Conservation (phyloP, 192 early-diverging fungal genomes). For the Oehlia diaphana region DNA sequence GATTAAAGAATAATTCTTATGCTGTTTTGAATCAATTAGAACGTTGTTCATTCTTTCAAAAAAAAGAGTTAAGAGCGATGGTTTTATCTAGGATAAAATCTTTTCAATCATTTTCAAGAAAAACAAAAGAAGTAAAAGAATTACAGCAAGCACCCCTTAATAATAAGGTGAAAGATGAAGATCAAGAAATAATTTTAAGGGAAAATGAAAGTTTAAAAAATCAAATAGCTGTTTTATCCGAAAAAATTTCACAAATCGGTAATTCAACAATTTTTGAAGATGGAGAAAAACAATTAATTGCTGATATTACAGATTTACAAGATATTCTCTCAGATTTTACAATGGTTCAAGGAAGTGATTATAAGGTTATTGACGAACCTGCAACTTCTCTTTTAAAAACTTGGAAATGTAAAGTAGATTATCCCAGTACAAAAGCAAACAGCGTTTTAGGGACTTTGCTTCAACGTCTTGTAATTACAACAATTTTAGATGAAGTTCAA, state of each 20-base stretch:
- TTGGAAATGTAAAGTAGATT: slow-evolving; percentile 10
- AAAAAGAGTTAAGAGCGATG: not conserved
- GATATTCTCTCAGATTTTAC: slow-evolving; percentile 8
- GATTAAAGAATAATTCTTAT: not conserved
- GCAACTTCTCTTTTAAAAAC: not conserved
- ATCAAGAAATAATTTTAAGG: not conserved
- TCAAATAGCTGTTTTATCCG: not conserved
- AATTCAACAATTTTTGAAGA: not conserved
- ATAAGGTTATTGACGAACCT: not conserved
- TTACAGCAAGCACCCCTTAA: not conserved
- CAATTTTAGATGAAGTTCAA: not conserved
- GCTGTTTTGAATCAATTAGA: not conserved
- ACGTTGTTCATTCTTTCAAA: not conserved
- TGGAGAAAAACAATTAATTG: not conserved
- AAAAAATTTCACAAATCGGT: not conserved
- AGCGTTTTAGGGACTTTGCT: not conserved
- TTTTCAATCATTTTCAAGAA: not conserved
- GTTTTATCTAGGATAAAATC: not conserved
- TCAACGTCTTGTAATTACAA: not conserved
- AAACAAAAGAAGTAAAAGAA: not conserved
- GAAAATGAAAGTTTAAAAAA: not conserved
- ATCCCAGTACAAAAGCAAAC: not conserved
- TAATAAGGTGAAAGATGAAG: too few relatives aligned
- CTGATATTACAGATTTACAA: slow-evolving; percentile 4
- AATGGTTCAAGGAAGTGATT: not conserved